These are phyloP conservation scores for Mycena latifolia DNA, from an alignment of 768 basidiomycete genomes.

Conservation along the genomic window DNA sequence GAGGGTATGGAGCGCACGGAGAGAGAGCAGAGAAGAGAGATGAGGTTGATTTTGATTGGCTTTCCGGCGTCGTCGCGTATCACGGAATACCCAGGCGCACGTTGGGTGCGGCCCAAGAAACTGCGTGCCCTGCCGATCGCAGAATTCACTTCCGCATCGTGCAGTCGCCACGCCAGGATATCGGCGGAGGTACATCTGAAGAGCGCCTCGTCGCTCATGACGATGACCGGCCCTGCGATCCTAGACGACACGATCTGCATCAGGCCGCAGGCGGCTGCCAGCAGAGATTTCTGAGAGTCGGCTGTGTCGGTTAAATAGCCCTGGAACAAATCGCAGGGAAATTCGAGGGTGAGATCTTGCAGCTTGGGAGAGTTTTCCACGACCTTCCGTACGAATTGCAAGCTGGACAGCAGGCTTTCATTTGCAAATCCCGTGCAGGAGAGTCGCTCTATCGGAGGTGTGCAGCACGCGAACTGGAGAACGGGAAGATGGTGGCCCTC, in stretches of 20 bases:
- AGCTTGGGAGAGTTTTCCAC: not conserved
- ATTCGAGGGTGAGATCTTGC: not conserved
- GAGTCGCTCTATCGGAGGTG: not conserved
- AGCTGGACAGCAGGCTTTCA: not conserved
- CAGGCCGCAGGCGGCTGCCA: not conserved
- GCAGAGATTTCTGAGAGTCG: not conserved
- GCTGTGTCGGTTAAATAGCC: no score
- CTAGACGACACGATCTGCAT: not conserved
- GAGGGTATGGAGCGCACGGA: not conserved
- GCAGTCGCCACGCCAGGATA: conserved; percentile 12
- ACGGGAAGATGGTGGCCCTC: not conserved
- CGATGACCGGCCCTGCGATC: not conserved
- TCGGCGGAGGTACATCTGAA: conserved; percentile 3
- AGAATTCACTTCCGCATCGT: not conserved
- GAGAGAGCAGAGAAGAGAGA: not conserved
- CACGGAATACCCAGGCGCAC: not conserved
- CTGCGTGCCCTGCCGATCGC: not conserved
- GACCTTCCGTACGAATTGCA: not conserved
- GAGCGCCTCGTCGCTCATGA: not conserved
- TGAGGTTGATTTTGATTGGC: not conserved
- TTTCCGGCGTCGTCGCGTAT: not conserved
- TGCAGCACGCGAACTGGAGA: not conserved
- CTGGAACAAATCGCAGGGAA: not conserved
- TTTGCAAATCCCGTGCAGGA: not conserved
- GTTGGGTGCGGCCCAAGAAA: not conserved